These are phyloP conservation scores for Pinus albicaulis DNA, from an alignment of 75 land plant genomes.

Conservation along the genomic window DNA sequence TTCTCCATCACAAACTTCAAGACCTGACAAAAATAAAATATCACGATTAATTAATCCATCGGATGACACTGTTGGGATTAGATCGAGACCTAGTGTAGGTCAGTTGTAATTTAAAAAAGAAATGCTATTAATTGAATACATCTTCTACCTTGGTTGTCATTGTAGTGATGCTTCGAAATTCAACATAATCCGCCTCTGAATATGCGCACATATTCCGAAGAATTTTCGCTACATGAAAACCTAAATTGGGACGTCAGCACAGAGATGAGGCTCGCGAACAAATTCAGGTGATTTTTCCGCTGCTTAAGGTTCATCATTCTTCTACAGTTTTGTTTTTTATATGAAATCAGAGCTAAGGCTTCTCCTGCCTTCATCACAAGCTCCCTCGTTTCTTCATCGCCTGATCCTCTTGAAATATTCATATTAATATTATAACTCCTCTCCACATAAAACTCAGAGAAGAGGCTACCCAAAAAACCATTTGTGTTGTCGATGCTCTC, in stretches of 20 bases:
- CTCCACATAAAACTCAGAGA: constrained; percentile 37
- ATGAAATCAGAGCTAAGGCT: constrained; percentile 65
- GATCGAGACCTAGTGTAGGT: no score
- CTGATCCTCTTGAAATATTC: no score
- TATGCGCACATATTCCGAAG: constrained; percentile 59
- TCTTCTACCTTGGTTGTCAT: neutral
- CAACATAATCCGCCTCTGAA: constrained; percentile 18
- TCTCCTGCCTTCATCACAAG: constrained; percentile 62
- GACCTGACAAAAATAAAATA: neutral
- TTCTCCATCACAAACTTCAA: neutral
- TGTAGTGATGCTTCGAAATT: constrained; percentile 21
- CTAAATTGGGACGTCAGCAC: constrained; percentile 27
- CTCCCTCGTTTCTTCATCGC: constrained; percentile 4
- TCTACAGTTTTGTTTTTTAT: constrained; percentile 48
- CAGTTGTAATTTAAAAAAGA: no score
- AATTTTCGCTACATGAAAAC: constrained; percentile 48
- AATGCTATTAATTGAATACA: no score
- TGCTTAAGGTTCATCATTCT: constrained; percentile 11
- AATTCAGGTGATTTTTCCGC: no score
- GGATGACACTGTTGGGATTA: no score
- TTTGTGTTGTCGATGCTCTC: constrained; percentile 78
- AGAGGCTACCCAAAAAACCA: constrained; percentile 51
- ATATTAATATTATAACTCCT: neutral
- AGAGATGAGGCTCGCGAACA: constrained; percentile 19
- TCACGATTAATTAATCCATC: neutral